phyloP scores from a whole-genome alignment of 2,329 filamentous ascomycete species.

The Aspergillus terreus region DNA sequence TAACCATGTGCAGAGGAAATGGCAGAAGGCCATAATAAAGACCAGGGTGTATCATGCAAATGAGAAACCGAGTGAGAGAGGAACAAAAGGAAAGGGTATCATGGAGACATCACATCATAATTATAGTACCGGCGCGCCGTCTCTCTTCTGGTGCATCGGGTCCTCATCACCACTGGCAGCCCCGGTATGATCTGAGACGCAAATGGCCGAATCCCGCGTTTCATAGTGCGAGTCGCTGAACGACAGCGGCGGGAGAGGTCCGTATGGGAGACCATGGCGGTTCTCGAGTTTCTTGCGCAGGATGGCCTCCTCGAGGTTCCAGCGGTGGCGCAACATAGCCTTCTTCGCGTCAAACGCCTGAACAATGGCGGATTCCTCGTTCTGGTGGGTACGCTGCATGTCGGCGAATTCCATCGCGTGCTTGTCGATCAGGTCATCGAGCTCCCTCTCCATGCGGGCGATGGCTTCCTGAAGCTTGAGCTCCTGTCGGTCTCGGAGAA shows the following conservation, averaged over 20 bases:
- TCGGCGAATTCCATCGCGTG: conserved; percentile 29
- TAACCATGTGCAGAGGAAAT: conserved; percentile 4
- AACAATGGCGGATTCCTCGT: conserved; percentile 28
- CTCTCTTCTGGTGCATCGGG: conserved; percentile 11
- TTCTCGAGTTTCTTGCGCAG: conserved; percentile 36
- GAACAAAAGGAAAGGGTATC: conserved; percentile 22
- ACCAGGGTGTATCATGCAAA: conserved; percentile 14
- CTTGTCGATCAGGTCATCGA: conserved; percentile 31
- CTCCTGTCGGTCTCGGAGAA: conserved; percentile 45
- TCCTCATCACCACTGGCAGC: conserved; percentile 14
- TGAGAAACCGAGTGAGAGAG: conserved; percentile 3
- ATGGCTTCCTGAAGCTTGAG: conserved; percentile 37
- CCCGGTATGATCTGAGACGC: conserved; percentile 15
- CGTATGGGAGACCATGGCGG: conserved; percentile 33
- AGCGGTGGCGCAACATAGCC: conserved; percentile 32
- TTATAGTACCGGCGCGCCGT: conserved; percentile 11
- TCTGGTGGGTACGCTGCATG: conserved; percentile 33
- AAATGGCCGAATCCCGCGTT: conserved; percentile 28
- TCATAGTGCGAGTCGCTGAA: conserved; percentile 27
- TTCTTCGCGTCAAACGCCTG: conserved; percentile 34
- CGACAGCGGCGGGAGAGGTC: conserved; percentile 35
- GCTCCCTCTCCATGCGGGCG: conserved; percentile 36
- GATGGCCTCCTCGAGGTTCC: conserved; percentile 43
- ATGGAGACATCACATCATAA: conserved; percentile 23
- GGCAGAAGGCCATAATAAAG: conserved; percentile 1